Evolutionary conservation across 2,329 filamentous ascomycete genomes (phyloP), one percentile per base, ranked within the genome.

Genomic region (Triangularia setosa): DNA sequence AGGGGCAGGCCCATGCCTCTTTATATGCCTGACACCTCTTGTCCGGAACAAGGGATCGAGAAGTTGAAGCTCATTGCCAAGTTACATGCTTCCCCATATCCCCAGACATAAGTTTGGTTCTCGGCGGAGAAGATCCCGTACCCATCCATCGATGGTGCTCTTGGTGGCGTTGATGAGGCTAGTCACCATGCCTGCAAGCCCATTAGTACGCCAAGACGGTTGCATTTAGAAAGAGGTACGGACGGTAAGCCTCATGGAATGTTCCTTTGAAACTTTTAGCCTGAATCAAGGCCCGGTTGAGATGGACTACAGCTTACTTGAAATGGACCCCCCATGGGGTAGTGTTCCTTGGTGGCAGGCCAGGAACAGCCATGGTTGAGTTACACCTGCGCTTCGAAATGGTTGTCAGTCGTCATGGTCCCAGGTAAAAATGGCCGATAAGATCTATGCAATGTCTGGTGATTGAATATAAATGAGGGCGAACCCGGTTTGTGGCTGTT

Each of bases 261-360:
- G 56, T 35, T 23, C 28, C 24, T 30, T 30, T 9, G 6, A 35
- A 16, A 40, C 35, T 27, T 58, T 66, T 64, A 66, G 64, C 61
- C 64, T 66, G 61, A 66, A 63, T 30, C 48, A 35, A 24, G 61
- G 58, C 12, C 61, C 52, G 48, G 25, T 21, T 48, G 40, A n/a
- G n/a, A 21, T 48, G 40, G 40, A 21, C 16, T 48, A 18, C 40
- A 48, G 40, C 40, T 18, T 48, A 21, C 40, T 48, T 9, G 40
- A 48, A 21, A 16, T 48, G 40, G 18, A 48, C 40, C 12, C 40
- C 40, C 40, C 18, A 48, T 48, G 40, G 52, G 52, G 52, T 24
- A 55, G 52, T 28, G 25, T 55, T 25, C 52, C 23, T 16, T 25
- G 52, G 5, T 48, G 21, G n/a, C 18, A 55, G 23, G 52, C 52